Evolutionary conservation across 257 asterid genomes (phyloP).

Genomic region (Lycium barbarum): DNA sequence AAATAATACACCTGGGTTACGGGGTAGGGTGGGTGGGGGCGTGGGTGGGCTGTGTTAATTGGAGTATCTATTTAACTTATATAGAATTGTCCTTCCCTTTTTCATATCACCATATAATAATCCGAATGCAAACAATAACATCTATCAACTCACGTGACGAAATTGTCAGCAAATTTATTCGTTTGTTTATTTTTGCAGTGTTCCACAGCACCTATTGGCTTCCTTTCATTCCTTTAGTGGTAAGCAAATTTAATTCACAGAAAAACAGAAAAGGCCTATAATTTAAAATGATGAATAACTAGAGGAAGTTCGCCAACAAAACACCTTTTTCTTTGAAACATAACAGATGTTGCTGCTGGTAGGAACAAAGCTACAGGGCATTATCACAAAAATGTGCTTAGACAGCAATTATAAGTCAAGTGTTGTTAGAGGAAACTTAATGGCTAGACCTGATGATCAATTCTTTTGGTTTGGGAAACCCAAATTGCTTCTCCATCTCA

Average conservation of each 20-base stretch:
- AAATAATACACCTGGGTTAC: too few species aligned
- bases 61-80: too few species aligned
- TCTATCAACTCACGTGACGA: not conserved
- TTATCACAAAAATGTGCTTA: conserved; percentile 76
- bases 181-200: conserved; percentile 47
- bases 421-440: conserved; percentile 60
- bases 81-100: too few species aligned
- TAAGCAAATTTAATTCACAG: conserved; percentile 32
- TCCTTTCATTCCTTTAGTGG: conserved; percentile 76
- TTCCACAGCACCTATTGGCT: conserved; percentile 74
- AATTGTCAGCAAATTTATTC: not conserved
- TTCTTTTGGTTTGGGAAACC: conserved; percentile 75
- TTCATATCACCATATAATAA: too few species aligned
- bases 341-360: conserved; percentile 62
- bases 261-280: not conserved
- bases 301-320: too few species aligned
- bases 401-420: conserved; percentile 58
- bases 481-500: conserved; percentile 69
- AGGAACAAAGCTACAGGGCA: conserved; percentile 78
- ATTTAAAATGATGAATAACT: not conserved
- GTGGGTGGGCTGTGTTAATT: too few species aligned
- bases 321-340: not conserved
- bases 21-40: too few species aligned
- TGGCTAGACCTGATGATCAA: conserved; percentile 73
- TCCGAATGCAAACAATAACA: too few species aligned